Conservation (phyloP, 2,329 filamentous ascomycete species). For the Paramyrothecium roridum region DNA sequence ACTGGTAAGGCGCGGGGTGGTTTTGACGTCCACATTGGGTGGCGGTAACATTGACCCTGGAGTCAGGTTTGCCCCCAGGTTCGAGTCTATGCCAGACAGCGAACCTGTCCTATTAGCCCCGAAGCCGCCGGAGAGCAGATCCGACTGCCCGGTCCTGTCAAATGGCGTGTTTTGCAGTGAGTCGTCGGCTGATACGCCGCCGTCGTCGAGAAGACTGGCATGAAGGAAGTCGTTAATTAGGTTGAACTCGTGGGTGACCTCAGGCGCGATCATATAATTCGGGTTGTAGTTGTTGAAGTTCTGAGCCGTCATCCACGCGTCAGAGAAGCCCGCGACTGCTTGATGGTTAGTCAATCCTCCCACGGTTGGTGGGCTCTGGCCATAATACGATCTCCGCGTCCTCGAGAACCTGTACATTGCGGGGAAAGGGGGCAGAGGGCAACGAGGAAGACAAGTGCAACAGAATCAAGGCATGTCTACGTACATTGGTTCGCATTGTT, state of each 20-base stretch:
- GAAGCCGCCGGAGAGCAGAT: slow-evolving; percentile 45
- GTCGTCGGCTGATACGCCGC: slow-evolving; percentile 67
- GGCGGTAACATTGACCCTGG: slow-evolving; percentile 45
- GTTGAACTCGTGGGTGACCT: slow-evolving; percentile 96
- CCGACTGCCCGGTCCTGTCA: slow-evolving; percentile 37
- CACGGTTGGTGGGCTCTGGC: not conserved
- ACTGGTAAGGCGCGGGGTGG: slow-evolving; percentile 59
- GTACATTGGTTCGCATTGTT: slow-evolving; percentile 72
- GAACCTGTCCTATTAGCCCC: slow-evolving; percentile 33
- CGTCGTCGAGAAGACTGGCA: slow-evolving; percentile 85
- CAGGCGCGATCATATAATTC: slow-evolving; percentile 89
- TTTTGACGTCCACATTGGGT: slow-evolving; percentile 41
- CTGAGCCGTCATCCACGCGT: slow-evolving; percentile 76
- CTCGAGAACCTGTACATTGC: not conserved
- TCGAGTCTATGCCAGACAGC: slow-evolving; percentile 16
- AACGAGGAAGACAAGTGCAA: slow-evolving; percentile 9
- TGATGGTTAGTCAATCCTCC: not conserved
- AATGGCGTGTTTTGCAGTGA: slow-evolving; percentile 42
- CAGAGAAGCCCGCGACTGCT: slow-evolving; percentile 72
- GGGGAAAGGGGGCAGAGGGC: slow-evolving; percentile 10
- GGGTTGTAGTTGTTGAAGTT: slow-evolving; percentile 89
- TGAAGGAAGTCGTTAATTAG: slow-evolving; percentile 95
- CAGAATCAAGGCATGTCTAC: slow-evolving; percentile 33
- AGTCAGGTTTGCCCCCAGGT: slow-evolving; percentile 16
- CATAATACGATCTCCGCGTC: not conserved